phyloP scores from a whole-genome alignment of 139 green algal species.

The Closterium sp. region DNA sequence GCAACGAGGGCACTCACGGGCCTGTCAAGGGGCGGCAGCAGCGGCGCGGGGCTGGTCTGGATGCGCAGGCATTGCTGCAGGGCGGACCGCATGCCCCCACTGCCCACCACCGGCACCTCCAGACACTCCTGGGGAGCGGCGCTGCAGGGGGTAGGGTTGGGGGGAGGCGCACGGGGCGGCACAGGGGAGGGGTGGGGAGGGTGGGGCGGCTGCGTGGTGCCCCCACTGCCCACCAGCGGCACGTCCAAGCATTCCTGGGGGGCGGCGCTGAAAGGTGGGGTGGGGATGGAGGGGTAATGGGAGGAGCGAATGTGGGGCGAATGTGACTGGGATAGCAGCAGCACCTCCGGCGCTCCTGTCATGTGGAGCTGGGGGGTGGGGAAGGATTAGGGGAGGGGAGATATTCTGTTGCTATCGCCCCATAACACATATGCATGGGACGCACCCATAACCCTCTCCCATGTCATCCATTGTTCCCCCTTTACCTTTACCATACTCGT shows the following conservation, averaged over 20 bases:
- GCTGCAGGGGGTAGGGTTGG: neutral
- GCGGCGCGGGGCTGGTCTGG: neutral
- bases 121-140: neutral
- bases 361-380: too few species aligned
- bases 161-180: too few species aligned
- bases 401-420: too few species aligned
- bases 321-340: too few species aligned
- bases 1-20: too few species aligned
- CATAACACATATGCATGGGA: too few species aligned
- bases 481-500: too few species aligned
- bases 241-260: neutral
- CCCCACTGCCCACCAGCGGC: neutral
- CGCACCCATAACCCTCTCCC: too few species aligned
- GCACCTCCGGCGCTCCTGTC: too few species aligned
- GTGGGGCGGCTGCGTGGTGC: too few species aligned
- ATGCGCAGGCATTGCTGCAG: neutral
- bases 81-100: neutral
- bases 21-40: neutral
- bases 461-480: too few species aligned
- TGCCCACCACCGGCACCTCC: neutral
- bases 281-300: neutral
- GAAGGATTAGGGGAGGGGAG: too few species aligned
- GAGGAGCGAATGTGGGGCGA: neutral
- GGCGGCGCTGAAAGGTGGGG: neutral
- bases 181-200: neutral